phyloP scores from a whole-genome alignment of 805 yeast species.

The Lachancea mirantina region DNA sequence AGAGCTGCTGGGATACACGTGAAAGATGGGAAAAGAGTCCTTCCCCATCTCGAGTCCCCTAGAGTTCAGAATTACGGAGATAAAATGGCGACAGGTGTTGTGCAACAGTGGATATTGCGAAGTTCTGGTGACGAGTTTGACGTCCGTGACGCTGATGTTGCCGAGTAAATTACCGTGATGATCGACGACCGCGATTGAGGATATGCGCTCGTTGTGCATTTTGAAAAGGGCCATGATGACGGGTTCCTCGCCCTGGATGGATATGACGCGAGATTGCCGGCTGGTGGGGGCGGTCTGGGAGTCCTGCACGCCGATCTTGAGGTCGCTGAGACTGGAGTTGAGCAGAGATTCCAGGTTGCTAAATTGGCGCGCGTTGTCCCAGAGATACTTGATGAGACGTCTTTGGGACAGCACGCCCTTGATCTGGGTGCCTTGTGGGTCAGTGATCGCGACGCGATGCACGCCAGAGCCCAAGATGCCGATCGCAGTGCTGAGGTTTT shows the following conservation, averaged over 20 bases:
- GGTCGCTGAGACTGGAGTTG: constrained; percentile 58
- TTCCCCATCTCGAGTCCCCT: constrained; percentile 83
- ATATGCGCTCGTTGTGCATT: constrained; percentile 79
- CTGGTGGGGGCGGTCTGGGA: constrained; percentile 32
- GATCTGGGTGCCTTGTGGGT: constrained; percentile 45
- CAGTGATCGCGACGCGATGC: constrained; percentile 81
- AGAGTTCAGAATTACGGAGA: constrained; percentile 74
- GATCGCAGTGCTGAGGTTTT: constrained; percentile 64
- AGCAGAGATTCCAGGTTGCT: constrained; percentile 71
- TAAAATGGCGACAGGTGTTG: constrained; percentile 79
- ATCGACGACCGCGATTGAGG: constrained; percentile 91
- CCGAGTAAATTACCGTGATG: constrained; percentile 69
- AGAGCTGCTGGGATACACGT: constrained; percentile 72
- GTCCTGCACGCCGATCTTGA: constrained; percentile 62
- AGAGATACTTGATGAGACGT: constrained; percentile 70
- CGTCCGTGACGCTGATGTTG: constrained; percentile 92
- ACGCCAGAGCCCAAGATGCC: constrained; percentile 92
- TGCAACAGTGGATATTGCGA: constrained; percentile 79
- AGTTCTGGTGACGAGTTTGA: constrained; percentile 75
- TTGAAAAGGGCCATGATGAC: constrained; percentile 78
- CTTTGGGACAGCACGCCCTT: constrained; percentile 89
- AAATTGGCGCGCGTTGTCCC: constrained; percentile 90
- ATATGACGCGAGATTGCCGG: constrained; percentile 50
- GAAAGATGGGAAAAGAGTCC: constrained; percentile 95
- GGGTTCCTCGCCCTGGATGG: constrained; percentile 80